Conservation (phyloP, 2,329 filamentous ascomycete species). For the Mollisiaceae sp. region DNA sequence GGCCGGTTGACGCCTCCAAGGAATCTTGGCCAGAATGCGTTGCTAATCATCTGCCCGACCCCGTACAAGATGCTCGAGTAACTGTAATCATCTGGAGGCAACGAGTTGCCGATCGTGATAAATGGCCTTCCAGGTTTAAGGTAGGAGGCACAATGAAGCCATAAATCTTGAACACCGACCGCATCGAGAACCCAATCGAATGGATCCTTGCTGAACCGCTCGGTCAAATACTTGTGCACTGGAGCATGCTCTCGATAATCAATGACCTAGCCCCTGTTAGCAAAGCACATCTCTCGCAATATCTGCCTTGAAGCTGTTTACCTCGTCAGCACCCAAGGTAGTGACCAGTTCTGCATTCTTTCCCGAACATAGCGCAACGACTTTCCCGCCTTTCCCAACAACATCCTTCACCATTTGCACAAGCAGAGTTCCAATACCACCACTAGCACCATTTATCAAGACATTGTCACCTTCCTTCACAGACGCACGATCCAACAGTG, state of each 20-base stretch:
- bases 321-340: conserved; percentile 54
- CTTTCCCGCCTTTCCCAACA: conserved; percentile 48
- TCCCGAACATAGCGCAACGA: conserved; percentile 55
- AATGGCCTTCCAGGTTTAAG: conserved; percentile 47
- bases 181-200: conserved; percentile 56
- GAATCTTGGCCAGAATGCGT: conserved; percentile 46
- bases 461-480: conserved; percentile 48
- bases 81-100: conserved; percentile 37
- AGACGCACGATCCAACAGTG: conserved; percentile 46
- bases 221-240: conserved; percentile 45
- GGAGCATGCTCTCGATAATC: conserved; percentile 48
- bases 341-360: conserved; percentile 52
- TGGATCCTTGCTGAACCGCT: conserved; percentile 40
- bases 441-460: conserved; percentile 57
- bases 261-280: conserved; percentile 42
- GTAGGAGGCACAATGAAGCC: conserved; percentile 46
- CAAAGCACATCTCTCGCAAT: conserved; percentile 2
- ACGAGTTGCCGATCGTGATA: conserved; percentile 50
- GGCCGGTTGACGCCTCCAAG: conserved; percentile 45
- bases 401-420: conserved; percentile 49
- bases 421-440: conserved; percentile 53
- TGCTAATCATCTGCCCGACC: conserved; percentile 46
- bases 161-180: conserved; percentile 54
- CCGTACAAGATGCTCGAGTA: conserved; percentile 42
- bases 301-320: conserved; percentile 32